Evolutionary conservation across 306 rosid species (phyloP), one percentile per base, ranked within the genome.

Genomic region (Ammopiptanthus mongolicus): DNA sequence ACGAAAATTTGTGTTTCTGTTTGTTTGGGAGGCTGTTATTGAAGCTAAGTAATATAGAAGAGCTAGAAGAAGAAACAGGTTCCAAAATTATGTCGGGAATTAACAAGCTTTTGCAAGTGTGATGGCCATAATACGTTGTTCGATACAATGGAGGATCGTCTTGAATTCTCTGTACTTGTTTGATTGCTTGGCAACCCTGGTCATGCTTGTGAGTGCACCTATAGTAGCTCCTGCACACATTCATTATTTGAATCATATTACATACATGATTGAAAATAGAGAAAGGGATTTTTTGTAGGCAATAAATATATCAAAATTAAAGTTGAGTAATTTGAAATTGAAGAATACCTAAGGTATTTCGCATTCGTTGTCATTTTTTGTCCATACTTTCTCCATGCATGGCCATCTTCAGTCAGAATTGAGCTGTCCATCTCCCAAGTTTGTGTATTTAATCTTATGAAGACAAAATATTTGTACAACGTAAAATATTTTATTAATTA

Each of bases 361-460:
- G 80, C 28, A 56, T 79, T 79, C 0, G 19, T 25, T 64, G 80
- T 90, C 8, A 1, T 13, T 60, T 90, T 90, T 48, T 90, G 93
- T 37, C 93, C 96, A 3, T 90, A 88, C 31, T 88, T 88, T 74
- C 96, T 90, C 91, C 96, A 87, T 22, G 71, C 76, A 80, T 82
- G 74, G 10, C 92, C 90, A 66, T 89, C 93, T 9, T 85, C 81
- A 2, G 46, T 42, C 47, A 59, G 70, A 29, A 48, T 5, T 8
- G 77, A 41, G 22, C 74, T 66, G 7, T 85, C 83, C 48, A 36
- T 85, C 19, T 33, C 66, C 87, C 82, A 76, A 28, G 81, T 59
- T 55, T 68, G 67, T 3, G 47, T 51, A 31, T 18, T 29, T 53
- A 66, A 79, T 66, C 79, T 87, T 69, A 80, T 71, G 65, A 33